A percentile compares a stretch with the other conserved stretches of the same genome.
Conservation (phyloP, 345 rosid genomes). For the Rubroshorea leprosula region DNA sequence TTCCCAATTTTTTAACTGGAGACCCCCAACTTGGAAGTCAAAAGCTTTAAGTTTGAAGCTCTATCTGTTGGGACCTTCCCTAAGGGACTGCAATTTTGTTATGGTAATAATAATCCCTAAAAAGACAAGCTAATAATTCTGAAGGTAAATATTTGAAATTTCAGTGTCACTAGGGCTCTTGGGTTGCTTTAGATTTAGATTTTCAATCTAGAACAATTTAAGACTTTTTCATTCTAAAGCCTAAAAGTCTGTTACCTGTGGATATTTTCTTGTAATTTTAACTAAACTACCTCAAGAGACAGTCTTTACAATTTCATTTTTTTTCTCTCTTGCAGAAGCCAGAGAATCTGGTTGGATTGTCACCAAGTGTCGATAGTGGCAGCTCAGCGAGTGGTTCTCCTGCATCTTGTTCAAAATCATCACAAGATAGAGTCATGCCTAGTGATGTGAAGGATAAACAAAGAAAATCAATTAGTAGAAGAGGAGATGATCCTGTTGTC, state of each 20-base stretch:
- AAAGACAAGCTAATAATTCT: too few relatives aligned
- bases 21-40: too few relatives aligned
- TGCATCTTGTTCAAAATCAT: constrained; percentile 57
- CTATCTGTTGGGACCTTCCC: too few relatives aligned
- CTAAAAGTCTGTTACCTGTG: not conserved
- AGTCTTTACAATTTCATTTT: constrained; percentile 6
- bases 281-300: constrained; percentile 6
- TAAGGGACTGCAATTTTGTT: too few relatives aligned
- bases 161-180: too few relatives aligned
- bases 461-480: constrained; percentile 54
- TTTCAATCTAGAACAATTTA: not conserved
- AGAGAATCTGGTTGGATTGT: constrained; percentile 49
- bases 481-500: constrained; percentile 37
- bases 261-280: not conserved
- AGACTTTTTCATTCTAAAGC: not conserved
- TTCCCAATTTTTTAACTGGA: too few relatives aligned
- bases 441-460: constrained; percentile 34
- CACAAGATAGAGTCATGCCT: constrained; percentile 34
- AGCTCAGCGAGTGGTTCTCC: constrained; percentile 59
- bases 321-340: constrained; percentile 53
- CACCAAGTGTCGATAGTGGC: constrained; percentile 48
- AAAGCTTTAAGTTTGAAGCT: too few relatives aligned
- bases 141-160: too few relatives aligned
- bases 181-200: too few relatives aligned
- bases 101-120: too few relatives aligned